Base-by-base conservation (phyloP, 2,329 filamentous ascomycete species). In the Dendrostoma leiphaemia region DNA sequence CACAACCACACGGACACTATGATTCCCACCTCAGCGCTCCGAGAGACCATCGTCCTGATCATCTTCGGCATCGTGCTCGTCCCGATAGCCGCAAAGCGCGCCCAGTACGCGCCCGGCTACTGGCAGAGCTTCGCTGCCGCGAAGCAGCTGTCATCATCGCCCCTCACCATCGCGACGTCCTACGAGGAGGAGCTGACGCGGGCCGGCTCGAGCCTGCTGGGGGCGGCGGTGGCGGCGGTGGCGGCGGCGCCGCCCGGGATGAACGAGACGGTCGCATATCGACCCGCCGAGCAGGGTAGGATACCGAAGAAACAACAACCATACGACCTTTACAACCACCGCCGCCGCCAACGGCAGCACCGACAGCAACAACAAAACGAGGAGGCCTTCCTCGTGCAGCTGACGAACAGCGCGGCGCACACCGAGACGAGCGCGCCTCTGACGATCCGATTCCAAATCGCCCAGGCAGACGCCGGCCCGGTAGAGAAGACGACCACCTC, bases 371-470 rank as follows among this genome's bases (percentile, higher is more conserved):
- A n/a, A 26, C 21, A 56, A 43, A 29, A 45, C 13, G 53, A 57
- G 5, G 44, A 51, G 21, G 48, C 51, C 7, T 6, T 34, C 6
- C 17, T 37, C 12, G 23, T 48, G 31, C n/a, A 41, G 19, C 17
- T 48, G 19, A 69, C 79, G 23, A 83, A 67, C 43, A 83, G 70
- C 12, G 78, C 74, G 60, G 80, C 75, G 54, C 72, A 73, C 63
- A 76, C 80, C 9, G 74, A 69, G n/a, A 82, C 62, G 1, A 83
- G 67, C 10, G 81, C 71, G 44, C 71, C 67, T 26, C 81, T 73
- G 63, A 55, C 48, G 7, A 48, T 57, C 26, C 51, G 47, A 2
- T 46, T 57, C 6, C 49, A 10, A 26, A n/a, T 45, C 21, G 26
- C 41, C 34, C n/a, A n/a, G n/a, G 38, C 23, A 24, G 21, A 24